phyloP scores from a whole-genome alignment of 192 early-diverging fungal species.

The Mortierella hygrophila region DNA sequence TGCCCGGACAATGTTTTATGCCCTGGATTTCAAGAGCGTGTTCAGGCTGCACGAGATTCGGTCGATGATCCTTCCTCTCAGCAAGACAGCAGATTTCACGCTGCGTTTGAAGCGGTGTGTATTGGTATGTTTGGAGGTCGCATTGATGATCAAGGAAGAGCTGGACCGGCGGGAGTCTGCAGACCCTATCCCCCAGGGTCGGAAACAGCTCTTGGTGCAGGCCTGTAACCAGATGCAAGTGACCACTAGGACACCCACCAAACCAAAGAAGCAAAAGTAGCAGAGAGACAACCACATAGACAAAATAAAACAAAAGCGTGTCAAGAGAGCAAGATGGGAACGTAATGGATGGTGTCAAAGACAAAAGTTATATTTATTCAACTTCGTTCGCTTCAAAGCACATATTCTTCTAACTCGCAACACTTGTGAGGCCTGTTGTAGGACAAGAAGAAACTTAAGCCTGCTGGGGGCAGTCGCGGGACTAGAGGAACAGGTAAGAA shows the following conservation, averaged over 20 bases:
- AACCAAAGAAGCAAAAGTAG: slow-evolving; percentile 12
- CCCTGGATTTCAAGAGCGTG: not conserved
- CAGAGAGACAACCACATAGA: not conserved
- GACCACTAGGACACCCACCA: not conserved
- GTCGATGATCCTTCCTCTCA: slow-evolving; percentile 13
- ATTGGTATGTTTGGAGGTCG: not conserved
- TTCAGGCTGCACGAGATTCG: slow-evolving; percentile 3
- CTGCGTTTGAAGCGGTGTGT: not conserved
- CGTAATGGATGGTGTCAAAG: not conserved
- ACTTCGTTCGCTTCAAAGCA: slow-evolving; percentile 8
- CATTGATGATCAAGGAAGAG: slow-evolving; percentile 1
- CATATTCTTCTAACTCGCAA: slow-evolving; percentile 49
- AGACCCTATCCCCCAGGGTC: not conserved
- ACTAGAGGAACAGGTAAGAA: not conserved
- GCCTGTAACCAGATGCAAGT: slow-evolving; percentile 10
- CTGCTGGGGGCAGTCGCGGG: slow-evolving; percentile 56
- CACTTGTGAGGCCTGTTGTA: slow-evolving; percentile 40
- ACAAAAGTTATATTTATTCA: slow-evolving; percentile 5
- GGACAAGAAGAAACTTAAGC: slow-evolving; percentile 35
- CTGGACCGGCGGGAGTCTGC: slow-evolving; percentile 1
- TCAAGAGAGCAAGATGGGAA: not conserved
- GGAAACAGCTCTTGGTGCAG: not conserved
- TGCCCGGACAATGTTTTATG: slow-evolving; percentile 6
- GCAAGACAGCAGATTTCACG: not conserved
- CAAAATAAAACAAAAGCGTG: not conserved